Base-by-base conservation (phyloP, 2,329 filamentous ascomycete genomes). In the Laburnicola sp. region DNA sequence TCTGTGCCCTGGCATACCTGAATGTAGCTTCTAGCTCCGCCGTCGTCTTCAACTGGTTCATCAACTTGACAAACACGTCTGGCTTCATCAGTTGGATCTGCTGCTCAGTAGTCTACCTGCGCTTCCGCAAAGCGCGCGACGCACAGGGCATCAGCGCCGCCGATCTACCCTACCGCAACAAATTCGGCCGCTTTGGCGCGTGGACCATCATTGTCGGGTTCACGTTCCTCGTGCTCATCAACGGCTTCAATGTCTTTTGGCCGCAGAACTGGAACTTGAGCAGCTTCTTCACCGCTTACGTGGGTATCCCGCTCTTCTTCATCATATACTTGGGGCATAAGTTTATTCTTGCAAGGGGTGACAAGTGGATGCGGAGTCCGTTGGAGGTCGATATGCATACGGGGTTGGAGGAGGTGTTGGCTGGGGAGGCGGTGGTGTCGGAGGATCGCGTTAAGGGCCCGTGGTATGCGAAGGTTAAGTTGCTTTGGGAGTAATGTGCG, bases 191-290 rank as follows among this genome's bases (percentile, higher is more conserved):
- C 2, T 91, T 84, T 58, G 78, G 81, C 0, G 86, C 87, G 0
- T 91, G 82, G 67, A 74, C 88, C n/a, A 67, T 75, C 0, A 83
- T 81, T 26, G 67, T 80, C 16, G 65, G 84, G 21, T 79, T 89
- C 34, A 86, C 83, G 2, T 80, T 81, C 39, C 70, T 87, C 51
- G 90, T 91, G 81, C 81, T 91, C 54, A 82, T 91, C 1, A 82
- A 85, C 5, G 88, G 88, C 0, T 91, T 90, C 56, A 80, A 84
- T 0, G 86, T 91, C 0, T 92, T 92, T 67, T 87, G 86, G 67
- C 82, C 84, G 0, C 74, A 77, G 5, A 76, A 85, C 23, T 93
- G 85, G 81, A 80, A 77, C 10, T 80, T 79, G 0, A 76, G 79
- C 4, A 78, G 78, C 60, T 94, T 94, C 61, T 73, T 87, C 57